Conservation (phyloP, 345 rosid species). For the Mangifera indica region DNA sequence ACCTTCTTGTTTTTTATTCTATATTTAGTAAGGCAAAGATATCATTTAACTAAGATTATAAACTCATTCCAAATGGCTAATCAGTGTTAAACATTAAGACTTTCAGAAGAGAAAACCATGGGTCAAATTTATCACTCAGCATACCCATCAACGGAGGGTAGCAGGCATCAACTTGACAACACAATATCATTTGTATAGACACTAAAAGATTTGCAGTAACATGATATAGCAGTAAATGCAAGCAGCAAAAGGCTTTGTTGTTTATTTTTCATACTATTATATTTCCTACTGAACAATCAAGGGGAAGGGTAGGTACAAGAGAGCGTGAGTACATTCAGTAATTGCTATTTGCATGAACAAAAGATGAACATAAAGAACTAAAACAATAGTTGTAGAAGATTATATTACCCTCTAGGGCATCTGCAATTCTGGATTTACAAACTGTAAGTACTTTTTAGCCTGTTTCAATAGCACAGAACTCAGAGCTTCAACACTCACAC, state of each 20-base stretch:
- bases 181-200: neutral
- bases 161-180: neutral
- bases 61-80: neutral
- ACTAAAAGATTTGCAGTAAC: too few relatives aligned
- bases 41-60: neutral
- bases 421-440: slow-evolving; percentile 63
- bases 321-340: neutral
- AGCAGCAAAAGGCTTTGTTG: neutral
- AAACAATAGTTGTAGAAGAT: neutral
- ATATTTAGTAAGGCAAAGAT: neutral
- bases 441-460: slow-evolving; percentile 74
- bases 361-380: neutral
- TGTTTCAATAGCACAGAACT: slow-evolving; percentile 30
- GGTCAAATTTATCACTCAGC: too few relatives aligned
- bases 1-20: neutral
- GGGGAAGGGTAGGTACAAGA: neutral
- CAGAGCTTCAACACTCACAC: slow-evolving; percentile 9
- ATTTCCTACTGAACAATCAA: too few relatives aligned
- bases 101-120: neutral
- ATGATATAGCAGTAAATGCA: neutral
- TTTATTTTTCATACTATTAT: too few relatives aligned
- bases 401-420: slow-evolving; percentile 55
- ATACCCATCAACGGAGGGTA: neutral
- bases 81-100: neutral
- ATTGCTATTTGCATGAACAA: neutral